Evolutionary conservation across 2,329 filamentous ascomycete genomes (phyloP).

Genomic region (Monilinia laxa): DNA sequence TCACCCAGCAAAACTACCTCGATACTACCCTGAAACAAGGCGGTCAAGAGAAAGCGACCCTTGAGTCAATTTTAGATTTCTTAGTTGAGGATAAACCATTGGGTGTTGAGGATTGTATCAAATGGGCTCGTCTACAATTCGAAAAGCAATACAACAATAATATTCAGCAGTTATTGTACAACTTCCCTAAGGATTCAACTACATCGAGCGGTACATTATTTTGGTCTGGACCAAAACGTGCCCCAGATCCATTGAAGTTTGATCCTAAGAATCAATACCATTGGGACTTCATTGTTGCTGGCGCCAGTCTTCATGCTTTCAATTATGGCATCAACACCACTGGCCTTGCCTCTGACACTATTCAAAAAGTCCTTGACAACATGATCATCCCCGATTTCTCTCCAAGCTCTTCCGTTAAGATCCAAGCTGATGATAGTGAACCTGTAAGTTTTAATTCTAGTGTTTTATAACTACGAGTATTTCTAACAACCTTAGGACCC

Average conservation of each 20-base stretch:
- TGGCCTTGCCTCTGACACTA: slow-evolving; percentile 66
- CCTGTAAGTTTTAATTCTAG: slow-evolving; percentile 54
- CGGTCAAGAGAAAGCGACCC: slow-evolving; percentile 89
- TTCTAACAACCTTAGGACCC: slow-evolving; percentile 58
- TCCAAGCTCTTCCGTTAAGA: slow-evolving; percentile 88
- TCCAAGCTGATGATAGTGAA: slow-evolving; percentile 93
- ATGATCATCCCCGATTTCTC: slow-evolving; percentile 96
- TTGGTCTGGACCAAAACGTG: slow-evolving; percentile 98
- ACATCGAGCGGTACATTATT: slow-evolving; percentile 88
- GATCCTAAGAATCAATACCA: slow-evolving; percentile 82
- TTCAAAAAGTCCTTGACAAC: slow-evolving; percentile 77
- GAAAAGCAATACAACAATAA: slow-evolving; percentile 97
- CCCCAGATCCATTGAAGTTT: slow-evolving; percentile 87
- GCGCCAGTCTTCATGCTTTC: slow-evolving; percentile 90
- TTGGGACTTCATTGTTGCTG: slow-evolving; percentile 82
- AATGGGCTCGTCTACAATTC: slow-evolving; percentile 91
- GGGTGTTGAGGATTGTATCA: slow-evolving; percentile 93
- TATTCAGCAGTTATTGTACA: slow-evolving; percentile 91
- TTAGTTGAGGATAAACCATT: slow-evolving; percentile 88
- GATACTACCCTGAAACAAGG: slow-evolving; percentile 85
- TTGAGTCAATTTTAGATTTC: slow-evolving; percentile 87
- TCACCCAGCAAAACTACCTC: slow-evolving; percentile 88
- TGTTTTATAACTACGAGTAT: neutral
- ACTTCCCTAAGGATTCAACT: slow-evolving; percentile 91
- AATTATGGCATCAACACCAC: slow-evolving; percentile 97